phyloP scores from a whole-genome alignment of 2,329 filamentous ascomycete species.

The Ophiostoma sp. region DNA sequence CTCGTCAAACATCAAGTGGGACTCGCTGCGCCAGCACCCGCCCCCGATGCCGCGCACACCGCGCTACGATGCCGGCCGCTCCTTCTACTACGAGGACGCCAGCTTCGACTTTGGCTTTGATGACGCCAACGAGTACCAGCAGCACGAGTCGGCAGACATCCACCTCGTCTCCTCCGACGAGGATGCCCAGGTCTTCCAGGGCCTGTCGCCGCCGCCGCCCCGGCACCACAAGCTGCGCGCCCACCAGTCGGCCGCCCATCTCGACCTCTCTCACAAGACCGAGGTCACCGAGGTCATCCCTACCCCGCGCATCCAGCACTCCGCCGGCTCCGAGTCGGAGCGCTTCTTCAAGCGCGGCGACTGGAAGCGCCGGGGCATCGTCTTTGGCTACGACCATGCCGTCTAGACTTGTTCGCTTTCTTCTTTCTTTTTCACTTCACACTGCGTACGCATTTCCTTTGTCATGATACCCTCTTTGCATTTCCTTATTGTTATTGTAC shows the following conservation, averaged over 20 bases:
- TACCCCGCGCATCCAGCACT: constrained; percentile 17
- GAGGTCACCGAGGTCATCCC: constrained; percentile 13
- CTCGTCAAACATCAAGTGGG: constrained; percentile 30
- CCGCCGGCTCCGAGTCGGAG: constrained; percentile 27
- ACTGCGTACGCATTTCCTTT: constrained; percentile 20
- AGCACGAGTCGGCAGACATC: constrained; percentile 22
- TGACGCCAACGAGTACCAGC: background rate
- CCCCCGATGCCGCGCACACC: background rate
- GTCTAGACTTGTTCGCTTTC: background rate
- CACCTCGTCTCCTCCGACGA: constrained; percentile 22
- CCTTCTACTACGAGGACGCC: constrained; percentile 15
- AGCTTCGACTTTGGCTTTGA: constrained; percentile 37
- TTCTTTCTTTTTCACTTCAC: background rate
- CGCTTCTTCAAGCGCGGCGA: constrained; percentile 34
- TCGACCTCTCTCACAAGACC: background rate
- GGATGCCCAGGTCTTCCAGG: constrained; percentile 17
- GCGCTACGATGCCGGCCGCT: constrained; percentile 3
- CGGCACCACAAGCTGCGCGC: constrained; percentile 23
- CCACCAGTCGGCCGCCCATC: constrained; percentile 17
- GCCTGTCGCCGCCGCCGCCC: constrained; percentile 26
- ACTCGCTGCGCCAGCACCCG: constrained; percentile 35
- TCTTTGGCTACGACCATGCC: constrained; percentile 30
- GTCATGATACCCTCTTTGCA: constrained; percentile 24
- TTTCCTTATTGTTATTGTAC: constrained; percentile 3
- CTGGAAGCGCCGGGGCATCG: constrained; percentile 37